Conservation (phyloP, 176 grass and related monocot species). For the Oropetium thomaeum region DNA sequence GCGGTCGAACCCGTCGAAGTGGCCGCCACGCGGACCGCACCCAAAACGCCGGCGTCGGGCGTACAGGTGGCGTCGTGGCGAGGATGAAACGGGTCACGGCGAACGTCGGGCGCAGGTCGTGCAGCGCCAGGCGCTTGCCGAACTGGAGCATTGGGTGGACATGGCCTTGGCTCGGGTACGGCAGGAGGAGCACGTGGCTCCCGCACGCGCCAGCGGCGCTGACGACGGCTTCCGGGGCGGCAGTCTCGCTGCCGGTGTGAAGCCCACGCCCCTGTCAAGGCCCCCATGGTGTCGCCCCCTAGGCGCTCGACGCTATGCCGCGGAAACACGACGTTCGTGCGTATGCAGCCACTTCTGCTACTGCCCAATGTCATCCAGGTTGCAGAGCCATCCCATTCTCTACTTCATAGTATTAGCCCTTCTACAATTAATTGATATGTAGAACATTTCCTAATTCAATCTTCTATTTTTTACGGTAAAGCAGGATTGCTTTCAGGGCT, state of each 20-base stretch:
- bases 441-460: too few species aligned
- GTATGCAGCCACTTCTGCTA: too few species aligned
- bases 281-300: too few species aligned
- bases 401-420: too few species aligned
- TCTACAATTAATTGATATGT: too few species aligned
- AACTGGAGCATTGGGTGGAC: constrained; percentile 85
- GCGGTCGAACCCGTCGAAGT: constrained; percentile 70
- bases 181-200: constrained; percentile 44
- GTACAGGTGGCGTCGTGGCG: constrained; percentile 34
- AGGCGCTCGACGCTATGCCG: too few species aligned
- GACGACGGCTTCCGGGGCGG: not conserved
- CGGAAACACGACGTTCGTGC: too few species aligned
- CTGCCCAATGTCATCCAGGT: too few species aligned
- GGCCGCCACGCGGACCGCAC: constrained; percentile 36
- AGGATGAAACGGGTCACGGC: constrained; percentile 57
- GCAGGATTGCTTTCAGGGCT: too few species aligned
- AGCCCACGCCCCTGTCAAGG: too few species aligned
- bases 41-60: not conserved
- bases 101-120: constrained; percentile 56
- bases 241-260: not conserved
- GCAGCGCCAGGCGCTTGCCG: constrained; percentile 54
- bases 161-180: constrained; percentile 89
- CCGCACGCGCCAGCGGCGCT: not conserved
- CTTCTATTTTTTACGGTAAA: too few species aligned
- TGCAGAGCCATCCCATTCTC: too few species aligned